Evolutionary conservation across 768 basidiomycete genomes (phyloP).

Genomic region (Collybia sordida): DNA sequence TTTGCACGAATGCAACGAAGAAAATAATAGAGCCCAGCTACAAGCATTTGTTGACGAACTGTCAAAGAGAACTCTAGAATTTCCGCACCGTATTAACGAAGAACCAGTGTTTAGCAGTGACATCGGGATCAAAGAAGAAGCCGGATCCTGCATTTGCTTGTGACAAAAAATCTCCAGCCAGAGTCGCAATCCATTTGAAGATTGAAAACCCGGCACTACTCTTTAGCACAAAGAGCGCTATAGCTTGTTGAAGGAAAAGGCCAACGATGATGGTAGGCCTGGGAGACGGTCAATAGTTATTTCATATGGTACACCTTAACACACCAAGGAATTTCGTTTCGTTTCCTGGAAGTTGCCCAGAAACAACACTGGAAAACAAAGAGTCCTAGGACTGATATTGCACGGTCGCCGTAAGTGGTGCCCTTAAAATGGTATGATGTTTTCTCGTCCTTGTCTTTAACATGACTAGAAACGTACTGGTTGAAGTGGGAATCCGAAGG

Average conservation of each 20-base stretch:
- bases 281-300: not conserved
- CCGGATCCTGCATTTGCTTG: constrained; percentile 67
- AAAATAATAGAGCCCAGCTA: constrained; percentile 83
- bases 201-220: constrained; percentile 77
- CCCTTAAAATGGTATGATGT: constrained; percentile 19
- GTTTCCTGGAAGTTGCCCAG: constrained; percentile 63
- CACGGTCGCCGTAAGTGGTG: constrained; percentile 74
- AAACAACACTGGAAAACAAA: constrained; percentile 78
- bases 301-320: constrained; percentile 15
- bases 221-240: constrained; percentile 90
- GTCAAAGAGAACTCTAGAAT: constrained; percentile 1
- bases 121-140: constrained; percentile 81
- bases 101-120: constrained; percentile 74
- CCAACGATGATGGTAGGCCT: constrained; percentile 91
- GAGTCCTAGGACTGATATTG: constrained; percentile 80
- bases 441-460: constrained; percentile 11
- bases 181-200: constrained; percentile 80
- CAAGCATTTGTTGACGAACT: not conserved
- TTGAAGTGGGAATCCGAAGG: constrained; percentile 74
- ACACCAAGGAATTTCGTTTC: constrained; percentile 71
- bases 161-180: constrained; percentile 77
- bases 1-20: constrained; percentile 91
- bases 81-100: constrained; percentile 71
- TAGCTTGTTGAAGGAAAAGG: constrained; percentile 78
- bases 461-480: constrained; percentile 35